phyloP scores from a whole-genome alignment of 116 monocot genomes.

The Cymodocea nodosa region DNA sequence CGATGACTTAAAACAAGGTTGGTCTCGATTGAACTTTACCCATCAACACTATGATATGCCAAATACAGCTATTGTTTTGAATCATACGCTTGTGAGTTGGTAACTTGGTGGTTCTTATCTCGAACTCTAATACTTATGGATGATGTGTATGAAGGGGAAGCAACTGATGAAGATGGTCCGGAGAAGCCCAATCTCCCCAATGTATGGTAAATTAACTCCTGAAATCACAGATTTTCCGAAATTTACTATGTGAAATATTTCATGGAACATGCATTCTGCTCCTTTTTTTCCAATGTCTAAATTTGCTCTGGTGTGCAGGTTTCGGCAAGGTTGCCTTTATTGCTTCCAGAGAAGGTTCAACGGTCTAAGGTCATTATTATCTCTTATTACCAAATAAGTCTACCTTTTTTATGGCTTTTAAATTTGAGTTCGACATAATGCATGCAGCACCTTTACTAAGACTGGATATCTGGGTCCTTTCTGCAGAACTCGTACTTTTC shows the following conservation, averaged over 20 bases:
- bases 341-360: conserved; percentile 84
- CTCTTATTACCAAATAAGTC: not conserved
- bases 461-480: too few relatives aligned
- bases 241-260: not conserved
- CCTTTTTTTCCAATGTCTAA: not conserved
- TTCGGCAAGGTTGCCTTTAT: conserved; percentile 64
- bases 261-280: not conserved
- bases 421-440: too few relatives aligned
- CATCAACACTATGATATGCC: too few relatives aligned
- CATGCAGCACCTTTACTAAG: too few relatives aligned
- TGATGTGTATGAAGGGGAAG: conserved; percentile 30
- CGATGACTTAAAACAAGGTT: conserved; percentile 30
- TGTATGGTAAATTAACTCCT: conserved; percentile 31
- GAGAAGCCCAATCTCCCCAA: conserved; percentile 29
- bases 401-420: not conserved
- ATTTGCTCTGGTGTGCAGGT: conserved; percentile 27
- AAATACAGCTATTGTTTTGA: not conserved
- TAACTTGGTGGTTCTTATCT: conserved; percentile 3
- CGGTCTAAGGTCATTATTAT: conserved; percentile 60
- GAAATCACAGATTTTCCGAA: not conserved
- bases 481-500: too few relatives aligned
- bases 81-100: not conserved
- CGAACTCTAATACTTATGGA: conserved; percentile 18
- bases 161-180: conserved; percentile 30
- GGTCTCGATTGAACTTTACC: not conserved